Evolutionary conservation across 2,329 filamentous ascomycete species (phyloP).

Genomic region (Fusarium sp.): DNA sequence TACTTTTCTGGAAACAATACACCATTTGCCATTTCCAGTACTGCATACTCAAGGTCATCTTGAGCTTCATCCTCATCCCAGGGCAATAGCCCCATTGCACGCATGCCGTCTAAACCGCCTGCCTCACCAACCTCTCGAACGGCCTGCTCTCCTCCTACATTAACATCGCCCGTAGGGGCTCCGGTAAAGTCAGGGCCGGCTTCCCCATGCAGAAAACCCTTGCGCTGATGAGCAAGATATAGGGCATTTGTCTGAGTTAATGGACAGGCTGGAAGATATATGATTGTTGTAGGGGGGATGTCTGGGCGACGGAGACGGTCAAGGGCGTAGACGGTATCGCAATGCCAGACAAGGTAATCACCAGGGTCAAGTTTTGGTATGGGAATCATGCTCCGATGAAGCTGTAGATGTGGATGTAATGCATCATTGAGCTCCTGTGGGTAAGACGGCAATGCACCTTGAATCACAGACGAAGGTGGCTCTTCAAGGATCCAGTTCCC

Average conservation of each 20-base stretch:
- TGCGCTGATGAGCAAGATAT: conserved; percentile 54
- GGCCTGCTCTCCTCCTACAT: conserved; percentile 48
- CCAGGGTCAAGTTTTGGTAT: conserved; percentile 75
- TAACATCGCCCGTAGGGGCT: conserved; percentile 47
- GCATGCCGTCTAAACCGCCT: conserved; percentile 51
- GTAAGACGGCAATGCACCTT: conserved; percentile 73
- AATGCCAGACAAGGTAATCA: conserved; percentile 81
- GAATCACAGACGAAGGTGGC: conserved; percentile 61
- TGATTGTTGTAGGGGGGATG: conserved; percentile 42
- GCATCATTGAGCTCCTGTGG: conserved; percentile 72
- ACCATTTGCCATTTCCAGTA: conserved; percentile 51
- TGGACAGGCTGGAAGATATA: conserved; percentile 54
- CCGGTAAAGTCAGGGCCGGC: conserved; percentile 53
- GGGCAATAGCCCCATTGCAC: conserved; percentile 53
- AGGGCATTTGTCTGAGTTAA: conserved; percentile 54
- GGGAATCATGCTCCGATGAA: conserved; percentile 72
- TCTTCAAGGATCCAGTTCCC: conserved; percentile 65
- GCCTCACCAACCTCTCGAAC: conserved; percentile 51
- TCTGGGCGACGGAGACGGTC: conserved; percentile 55
- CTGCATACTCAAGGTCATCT: conserved; percentile 45
- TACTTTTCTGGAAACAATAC: conserved; percentile 54
- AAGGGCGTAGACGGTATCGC: conserved; percentile 75
- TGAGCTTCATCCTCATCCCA: conserved; percentile 51
- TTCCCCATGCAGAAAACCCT: conserved; percentile 52
- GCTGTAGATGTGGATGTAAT: conserved; percentile 74